Evolutionary conservation across 257 asterid species (phyloP).

Genomic region (Solanum ossicruentum): DNA sequence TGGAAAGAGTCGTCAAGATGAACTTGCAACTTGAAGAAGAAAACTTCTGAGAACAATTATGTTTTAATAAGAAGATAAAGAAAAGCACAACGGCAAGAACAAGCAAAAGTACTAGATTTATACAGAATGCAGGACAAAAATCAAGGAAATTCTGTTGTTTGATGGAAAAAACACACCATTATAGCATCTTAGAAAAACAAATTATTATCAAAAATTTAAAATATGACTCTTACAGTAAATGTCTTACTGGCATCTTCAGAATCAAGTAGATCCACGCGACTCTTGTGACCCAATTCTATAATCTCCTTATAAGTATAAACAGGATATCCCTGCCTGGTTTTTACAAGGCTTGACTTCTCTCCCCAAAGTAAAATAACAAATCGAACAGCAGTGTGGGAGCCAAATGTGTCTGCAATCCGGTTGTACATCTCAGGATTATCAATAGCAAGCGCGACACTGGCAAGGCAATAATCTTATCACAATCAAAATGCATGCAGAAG

Average conservation of each 20-base stretch:
- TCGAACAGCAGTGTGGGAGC: conserved; percentile 37
- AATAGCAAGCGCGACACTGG: conserved; percentile 76
- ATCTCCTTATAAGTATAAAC: conserved; percentile 58
- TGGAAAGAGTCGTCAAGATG: not conserved
- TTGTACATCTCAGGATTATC: conserved; percentile 64
- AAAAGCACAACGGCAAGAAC: not conserved
- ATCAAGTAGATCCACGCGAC: conserved; percentile 33
- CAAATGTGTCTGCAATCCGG: conserved; percentile 34
- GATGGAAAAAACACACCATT: not conserved
- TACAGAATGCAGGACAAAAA: not conserved
- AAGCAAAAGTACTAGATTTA: not conserved
- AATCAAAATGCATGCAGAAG: not conserved
- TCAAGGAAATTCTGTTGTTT: not conserved
- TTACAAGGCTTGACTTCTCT: conserved; percentile 45
- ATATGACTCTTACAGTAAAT: not conserved
- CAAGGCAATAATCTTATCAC: not conserved
- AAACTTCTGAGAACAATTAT: not conserved
- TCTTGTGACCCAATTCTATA: conserved; percentile 49
- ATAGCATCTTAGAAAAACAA: not conserved
- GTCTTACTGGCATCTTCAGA: conserved; percentile 68
- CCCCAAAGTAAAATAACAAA: conserved; percentile 81
- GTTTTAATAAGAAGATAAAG: not conserved
- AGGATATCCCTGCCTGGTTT: conserved; percentile 27
- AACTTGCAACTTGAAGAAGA: not conserved
- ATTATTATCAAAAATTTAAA: not conserved